Evolutionary conservation across 495 filamentous ascomycete species (phyloP), one percentile per base, ranked within the genome.

Genomic region (Penicillium turbatum): DNA sequence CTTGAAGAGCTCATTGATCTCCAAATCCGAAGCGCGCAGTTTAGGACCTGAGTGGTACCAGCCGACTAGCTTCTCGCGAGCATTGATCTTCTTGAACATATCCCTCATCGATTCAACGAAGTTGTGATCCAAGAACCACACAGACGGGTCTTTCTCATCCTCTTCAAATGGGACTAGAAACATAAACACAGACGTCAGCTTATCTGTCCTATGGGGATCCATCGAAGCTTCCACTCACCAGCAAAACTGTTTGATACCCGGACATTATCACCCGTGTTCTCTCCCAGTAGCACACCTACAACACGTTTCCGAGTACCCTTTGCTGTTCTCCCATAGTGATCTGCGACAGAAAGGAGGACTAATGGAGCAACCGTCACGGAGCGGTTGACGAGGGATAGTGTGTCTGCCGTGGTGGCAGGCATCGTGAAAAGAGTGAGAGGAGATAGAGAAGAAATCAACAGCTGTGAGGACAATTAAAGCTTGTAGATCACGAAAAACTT

Each of bases 21-120:
- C 91, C 61, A 97, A 80, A 81, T 98, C 93, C 36, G 92, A 96
- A 49, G 92, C 95, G 59, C 93, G 86, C 62, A 98, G 79, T 77
- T 98, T 98, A 19, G 93, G 93, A 44, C 93, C 93, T 8, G 95
- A 96, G 72, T 98, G 93, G 73, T 98, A 98, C 93, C 93, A 98
- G 72, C 93, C 93, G 77, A 98, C 92, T 66, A 98, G 81, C 84
- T 98, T 98, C 76, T 98, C 93, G 49, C 90, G 80, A 52, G 93
- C 93, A 79, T 98, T 98, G 78, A 98, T 91, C 75, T 97, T 97
- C 82, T 98, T 98, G 80, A 98, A 98, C 93, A 98, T 98, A 73
- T 98, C 93, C 79, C 92, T 93, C 93, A 98, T 98, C 58, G 86
- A 89, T 73, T 98, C 95, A 70, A 98, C 88, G 66, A 96, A 98